A percentile compares a stretch with the other conserved stretches of the same genome.
Conservation (phyloP, 2,329 filamentous ascomycete genomes). For the Diplocarpon mali region DNA sequence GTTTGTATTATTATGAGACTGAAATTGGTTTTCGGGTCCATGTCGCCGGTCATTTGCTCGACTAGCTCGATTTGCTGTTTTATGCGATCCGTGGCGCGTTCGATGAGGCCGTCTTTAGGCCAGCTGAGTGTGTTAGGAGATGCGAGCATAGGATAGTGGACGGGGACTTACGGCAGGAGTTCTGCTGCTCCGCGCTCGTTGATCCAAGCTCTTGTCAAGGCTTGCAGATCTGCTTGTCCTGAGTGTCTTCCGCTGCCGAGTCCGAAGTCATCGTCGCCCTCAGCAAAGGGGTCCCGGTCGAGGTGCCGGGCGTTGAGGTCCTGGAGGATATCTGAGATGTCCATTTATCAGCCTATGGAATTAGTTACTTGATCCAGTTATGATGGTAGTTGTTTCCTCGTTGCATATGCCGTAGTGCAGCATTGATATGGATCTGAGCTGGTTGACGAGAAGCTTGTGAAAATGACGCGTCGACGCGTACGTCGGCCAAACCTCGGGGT, state of each 20-base stretch:
- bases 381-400: no score
- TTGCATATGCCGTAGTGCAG: no score
- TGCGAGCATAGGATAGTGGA: slow-evolving; percentile 4
- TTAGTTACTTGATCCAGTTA: neutral
- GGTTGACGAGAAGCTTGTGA: no score
- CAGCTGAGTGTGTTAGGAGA: slow-evolving; percentile 33
- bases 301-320: slow-evolving; percentile 51
- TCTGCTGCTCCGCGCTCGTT: slow-evolving; percentile 85
- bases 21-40: slow-evolving; percentile 88
- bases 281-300: slow-evolving; percentile 34
- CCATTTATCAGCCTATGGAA: slow-evolving; percentile 37
- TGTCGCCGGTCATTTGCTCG: slow-evolving; percentile 68
- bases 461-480: no score
- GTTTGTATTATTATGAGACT: slow-evolving; percentile 91
- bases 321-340: slow-evolving; percentile 70
- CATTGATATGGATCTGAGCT: no score
- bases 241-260: slow-evolving; percentile 55
- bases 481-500: no score
- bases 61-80: slow-evolving; percentile 59
- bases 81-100: slow-evolving; percentile 66
- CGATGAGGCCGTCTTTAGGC: slow-evolving; percentile 64
- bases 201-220: slow-evolving; percentile 84
- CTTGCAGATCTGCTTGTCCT: slow-evolving; percentile 63
- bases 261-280: slow-evolving; percentile 6
- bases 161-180: slow-evolving; percentile 58